Evolutionary conservation across 805 yeast genomes (phyloP), one percentile per base, ranked within the genome.

Genomic region (Tetrapisispora arboricola): DNA sequence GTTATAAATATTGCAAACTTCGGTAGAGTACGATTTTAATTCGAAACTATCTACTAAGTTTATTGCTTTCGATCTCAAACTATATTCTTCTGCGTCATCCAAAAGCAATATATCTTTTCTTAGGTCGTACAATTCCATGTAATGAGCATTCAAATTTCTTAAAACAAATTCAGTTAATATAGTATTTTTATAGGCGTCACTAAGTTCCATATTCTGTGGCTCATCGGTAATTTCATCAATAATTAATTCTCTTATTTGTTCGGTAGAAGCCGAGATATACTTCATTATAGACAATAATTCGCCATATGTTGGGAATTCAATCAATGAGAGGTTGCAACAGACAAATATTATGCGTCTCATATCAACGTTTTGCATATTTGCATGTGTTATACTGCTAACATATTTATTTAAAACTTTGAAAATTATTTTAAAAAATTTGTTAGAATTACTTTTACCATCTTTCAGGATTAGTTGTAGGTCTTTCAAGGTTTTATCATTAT

Each of bases 171-270:
- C 51, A 8, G 45, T 32, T 6, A 44, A 26, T 9, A 53, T 40
- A 3, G 43, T 38, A 29, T 47, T 42, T 17, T 33, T 39, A 15
- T 41, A 13, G 3, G 29, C 24, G 9, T 25, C 39, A 9, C 36
- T 25, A 10, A 39, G 16, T 8, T 17, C 30, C 25, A 30, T 30
- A 7, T 33, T 32, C 3, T 32, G 30, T 13, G 18, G 26, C 12
- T 39, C 37, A 15, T 28, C 39, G 20, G 37, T 26, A 7, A 43
- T 19, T 34, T 40, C 44, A 31, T 54, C 61, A 17, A 45, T 36
- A 12, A 56, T 49, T 3, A 44, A 18, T 32, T 55, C 61, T 15
- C 49, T 44, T 7, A 53, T 27, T 25, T 57, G 60, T 29, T 57
- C 62, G 3, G 49, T 40, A n/a, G 41, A 44, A 21, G 44, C 20